A percentile compares a stretch with the other conserved stretches of the same genome.
These are phyloP conservation scores for Fusarium sp. DNA, from an alignment of 2,329 filamentous ascomycete genomes.

Conservation along the genomic window DNA sequence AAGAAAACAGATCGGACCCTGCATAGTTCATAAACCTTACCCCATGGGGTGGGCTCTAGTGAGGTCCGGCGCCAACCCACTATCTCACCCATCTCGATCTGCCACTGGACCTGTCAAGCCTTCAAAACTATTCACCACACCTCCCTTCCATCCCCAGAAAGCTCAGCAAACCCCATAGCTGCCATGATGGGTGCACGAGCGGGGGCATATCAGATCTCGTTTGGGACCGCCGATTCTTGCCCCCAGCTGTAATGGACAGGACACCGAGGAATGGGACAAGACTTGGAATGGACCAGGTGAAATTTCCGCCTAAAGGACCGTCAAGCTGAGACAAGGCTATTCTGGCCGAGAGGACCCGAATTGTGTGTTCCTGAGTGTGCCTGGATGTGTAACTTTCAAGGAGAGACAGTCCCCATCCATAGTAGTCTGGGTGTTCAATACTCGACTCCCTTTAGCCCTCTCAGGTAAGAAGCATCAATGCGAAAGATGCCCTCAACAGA, in stretches of 20 bases:
- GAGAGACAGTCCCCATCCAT: slow-evolving; percentile 31
- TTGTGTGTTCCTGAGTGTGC: slow-evolving; percentile 34
- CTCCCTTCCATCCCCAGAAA: slow-evolving; percentile 8
- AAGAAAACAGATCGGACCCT: slow-evolving; percentile 35
- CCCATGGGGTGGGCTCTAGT: slow-evolving; percentile 30
- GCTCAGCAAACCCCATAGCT: slow-evolving; percentile 5
- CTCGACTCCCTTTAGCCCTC: slow-evolving; percentile 25
- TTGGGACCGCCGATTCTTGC: slow-evolving; percentile 32
- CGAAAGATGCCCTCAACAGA: slow-evolving; percentile 17
- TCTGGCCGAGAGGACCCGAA: slow-evolving; percentile 39
- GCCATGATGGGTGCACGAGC: slow-evolving; percentile 6
- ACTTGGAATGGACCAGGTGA: slow-evolving; percentile 42
- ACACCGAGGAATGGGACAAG: slow-evolving; percentile 39
- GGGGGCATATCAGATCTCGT: slow-evolving; percentile 18
- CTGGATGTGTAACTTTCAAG: slow-evolving; percentile 24
- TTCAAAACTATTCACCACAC: slow-evolving; percentile 3
- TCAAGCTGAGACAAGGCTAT: slow-evolving; percentile 46
- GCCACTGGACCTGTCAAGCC: slow-evolving; percentile 25
- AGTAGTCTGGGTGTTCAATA: slow-evolving; percentile 19
- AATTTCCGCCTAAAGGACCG: slow-evolving; percentile 43
- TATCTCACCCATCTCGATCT: slow-evolving; percentile 19
- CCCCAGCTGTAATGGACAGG: slow-evolving; percentile 38
- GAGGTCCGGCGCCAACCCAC: slow-evolving; percentile 25
- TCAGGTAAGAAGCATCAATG: slow-evolving; percentile 6
- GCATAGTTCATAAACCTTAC: slow-evolving; percentile 38